A percentile compares a stretch with the other conserved stretches of the same genome.
phyloP scores from a whole-genome alignment of 2,329 filamentous ascomycete genomes.

The Fusarium keratoplasticum region DNA sequence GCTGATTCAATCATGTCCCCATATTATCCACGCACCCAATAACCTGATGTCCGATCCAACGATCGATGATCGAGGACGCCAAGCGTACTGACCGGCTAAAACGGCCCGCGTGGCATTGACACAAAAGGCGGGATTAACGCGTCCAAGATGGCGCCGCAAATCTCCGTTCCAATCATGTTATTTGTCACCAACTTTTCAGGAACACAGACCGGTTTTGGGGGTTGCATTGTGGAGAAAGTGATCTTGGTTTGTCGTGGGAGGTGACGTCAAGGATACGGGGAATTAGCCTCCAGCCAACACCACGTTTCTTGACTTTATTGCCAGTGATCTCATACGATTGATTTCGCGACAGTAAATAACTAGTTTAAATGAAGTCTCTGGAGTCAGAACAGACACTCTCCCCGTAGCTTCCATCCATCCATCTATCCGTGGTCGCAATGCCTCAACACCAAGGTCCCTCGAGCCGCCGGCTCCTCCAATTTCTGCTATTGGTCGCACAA shows the following conservation, averaged over 20 bases:
- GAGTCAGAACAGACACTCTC: neutral
- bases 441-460: conserved; percentile 6
- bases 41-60: neutral
- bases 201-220: conserved; percentile 19
- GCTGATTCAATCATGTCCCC: neutral
- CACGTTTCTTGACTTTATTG: neutral
- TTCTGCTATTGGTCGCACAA: conserved; percentile 16
- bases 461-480: conserved; percentile 7
- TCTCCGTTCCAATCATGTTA: conserved; percentile 33
- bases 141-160: conserved; percentile 26
- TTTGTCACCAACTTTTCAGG: conserved; percentile 25
- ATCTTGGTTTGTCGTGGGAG: conserved; percentile 1
- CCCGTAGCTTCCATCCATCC: neutral
- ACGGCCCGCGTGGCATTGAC: conserved; percentile 19
- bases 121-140: conserved; percentile 6
- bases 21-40: neutral
- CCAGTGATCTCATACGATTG: conserved; percentile 29
- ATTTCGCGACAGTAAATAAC: conserved; percentile 2
- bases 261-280: conserved; percentile 33
- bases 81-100: conserved; percentile 29
- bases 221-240: neutral
- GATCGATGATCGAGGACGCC: conserved; percentile 21
- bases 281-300: neutral
- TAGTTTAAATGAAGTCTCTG: neutral
- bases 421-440: conserved; percentile 7